Evolutionary conservation across 306 rosid genomes (phyloP), one percentile per base, ranked within the genome.

Genomic region (Sophora flavescens): DNA sequence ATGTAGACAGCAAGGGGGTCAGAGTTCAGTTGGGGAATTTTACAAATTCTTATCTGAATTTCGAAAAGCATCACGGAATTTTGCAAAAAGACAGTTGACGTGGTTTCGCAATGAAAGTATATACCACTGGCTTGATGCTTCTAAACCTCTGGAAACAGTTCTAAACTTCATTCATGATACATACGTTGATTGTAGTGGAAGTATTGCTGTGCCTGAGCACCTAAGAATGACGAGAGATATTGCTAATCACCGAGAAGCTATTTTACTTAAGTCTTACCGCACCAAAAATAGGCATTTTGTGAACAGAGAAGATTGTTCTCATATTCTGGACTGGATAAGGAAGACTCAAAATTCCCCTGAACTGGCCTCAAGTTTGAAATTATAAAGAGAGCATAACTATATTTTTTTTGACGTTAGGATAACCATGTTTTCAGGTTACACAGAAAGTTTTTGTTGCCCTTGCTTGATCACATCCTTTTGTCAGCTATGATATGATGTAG

Each of bases 81-180:
- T 94, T 74, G 97, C 97, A 3, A 94, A 94, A 83, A 80, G 96
- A 70, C 97, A 90, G 57, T 74, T 95, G 83, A 92, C 97, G 5
- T 95, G 98, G 97, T 95, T 92, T 63, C 96, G 96, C 30, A 95
- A 90, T 56, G 97, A 95, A 84, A 60, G 16, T 1, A 95, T 90
- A 79, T 95, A 92, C 86, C 92, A 89, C 66, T 95, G 98, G 98
- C 93, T 95, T 72, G 93, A 92, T 81, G 97, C 96, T 66, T 90
- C 98, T 74, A 88, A 87, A 86, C 92, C 97, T 75, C 79, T 85
- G 97, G 97, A 90, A 78, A 79, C 84, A 6, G 86, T 91, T 75
- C 89, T 95, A 52, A 59, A 87, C 79, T 89, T 95, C 67, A 84
- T 95, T 70, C 70, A 83, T 59, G 86, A 74, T 53, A 84, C 91